phyloP scores from a whole-genome alignment of 2,329 filamentous ascomycete genomes.

The Pezicula neosporulosa region DNA sequence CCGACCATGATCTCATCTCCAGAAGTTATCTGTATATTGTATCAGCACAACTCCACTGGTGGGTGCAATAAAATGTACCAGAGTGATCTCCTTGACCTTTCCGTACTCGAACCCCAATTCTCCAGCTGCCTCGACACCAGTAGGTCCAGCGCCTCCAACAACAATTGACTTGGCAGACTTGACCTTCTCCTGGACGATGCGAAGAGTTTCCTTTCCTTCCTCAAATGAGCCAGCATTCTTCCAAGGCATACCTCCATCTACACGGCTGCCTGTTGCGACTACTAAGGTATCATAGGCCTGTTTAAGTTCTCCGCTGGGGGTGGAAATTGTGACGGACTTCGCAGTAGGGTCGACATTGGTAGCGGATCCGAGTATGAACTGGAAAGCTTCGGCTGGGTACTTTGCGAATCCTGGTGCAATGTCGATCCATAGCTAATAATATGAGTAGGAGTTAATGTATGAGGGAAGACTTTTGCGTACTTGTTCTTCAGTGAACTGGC shows the following conservation, averaged over 20 bases:
- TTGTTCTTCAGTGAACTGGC: slow-evolving; percentile 37
- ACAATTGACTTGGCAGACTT: slow-evolving; percentile 15
- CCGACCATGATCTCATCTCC: slow-evolving; percentile 14
- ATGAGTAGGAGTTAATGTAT: slow-evolving; percentile 27
- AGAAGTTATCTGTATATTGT: slow-evolving; percentile 13
- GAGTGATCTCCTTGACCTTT: slow-evolving; percentile 17
- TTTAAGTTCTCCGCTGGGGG: slow-evolving; percentile 11
- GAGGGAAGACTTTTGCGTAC: slow-evolving; percentile 32
- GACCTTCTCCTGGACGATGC: slow-evolving; percentile 3
- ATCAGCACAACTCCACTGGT: not conserved
- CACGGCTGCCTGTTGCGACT: slow-evolving; percentile 40
- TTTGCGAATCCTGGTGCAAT: slow-evolving; percentile 30
- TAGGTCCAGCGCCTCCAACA: slow-evolving; percentile 22
- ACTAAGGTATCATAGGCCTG: slow-evolving; percentile 39
- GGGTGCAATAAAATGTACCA: slow-evolving; percentile 7
- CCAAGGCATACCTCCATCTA: slow-evolving; percentile 43
- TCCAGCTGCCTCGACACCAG: slow-evolving; percentile 24
- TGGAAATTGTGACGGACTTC: slow-evolving; percentile 28
- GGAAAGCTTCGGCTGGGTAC: slow-evolving; percentile 31
- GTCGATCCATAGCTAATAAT: slow-evolving; percentile 12
- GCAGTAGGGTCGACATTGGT: slow-evolving; percentile 26
- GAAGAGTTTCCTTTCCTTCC: slow-evolving; percentile 5
- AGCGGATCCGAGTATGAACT: slow-evolving; percentile 37
- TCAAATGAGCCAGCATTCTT: slow-evolving; percentile 32
- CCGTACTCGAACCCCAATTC: slow-evolving; percentile 23